Evolutionary conservation across 768 basidiomycete genomes (phyloP).

Genomic region (Agrocybe praecox): DNA sequence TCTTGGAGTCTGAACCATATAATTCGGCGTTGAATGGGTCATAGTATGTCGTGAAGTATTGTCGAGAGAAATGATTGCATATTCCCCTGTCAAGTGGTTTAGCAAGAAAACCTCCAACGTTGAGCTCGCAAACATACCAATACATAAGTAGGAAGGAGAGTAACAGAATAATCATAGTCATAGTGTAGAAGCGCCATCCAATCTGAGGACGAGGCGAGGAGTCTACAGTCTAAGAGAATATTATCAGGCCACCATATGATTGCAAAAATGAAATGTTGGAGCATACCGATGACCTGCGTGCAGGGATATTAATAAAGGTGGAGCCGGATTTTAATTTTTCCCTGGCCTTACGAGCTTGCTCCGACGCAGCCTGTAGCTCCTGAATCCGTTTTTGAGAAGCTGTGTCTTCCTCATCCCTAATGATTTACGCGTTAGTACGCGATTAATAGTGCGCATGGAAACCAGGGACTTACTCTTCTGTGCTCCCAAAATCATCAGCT

Average conservation of each 20-base stretch:
- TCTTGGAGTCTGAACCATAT: slow-evolving; percentile 46
- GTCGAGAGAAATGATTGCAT: slow-evolving; percentile 45
- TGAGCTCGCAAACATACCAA: slow-evolving; percentile 42
- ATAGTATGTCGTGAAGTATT: slow-evolving; percentile 76
- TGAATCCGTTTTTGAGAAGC: slow-evolving; percentile 47
- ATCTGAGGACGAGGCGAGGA: neutral
- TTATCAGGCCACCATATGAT: neutral
- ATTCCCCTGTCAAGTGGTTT: slow-evolving; percentile 42
- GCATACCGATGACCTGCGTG: neutral
- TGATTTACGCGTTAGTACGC: slow-evolving; percentile 6
- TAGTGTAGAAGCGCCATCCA: slow-evolving; percentile 20
- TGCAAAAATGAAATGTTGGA: neutral
- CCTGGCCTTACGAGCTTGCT: slow-evolving; percentile 51
- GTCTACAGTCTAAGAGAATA: neutral
- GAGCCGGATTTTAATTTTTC: slow-evolving; percentile 5
- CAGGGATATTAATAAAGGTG: neutral
- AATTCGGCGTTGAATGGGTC: slow-evolving; percentile 79
- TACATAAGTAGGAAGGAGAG: slow-evolving; percentile 55
- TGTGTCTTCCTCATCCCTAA: slow-evolving; percentile 3
- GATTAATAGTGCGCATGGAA: neutral
- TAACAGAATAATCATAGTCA: slow-evolving; percentile 40
- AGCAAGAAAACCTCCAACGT: neutral
- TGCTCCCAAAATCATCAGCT: slow-evolving; percentile 54
- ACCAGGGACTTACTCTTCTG: slow-evolving; percentile 51
- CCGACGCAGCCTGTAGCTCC: slow-evolving; percentile 56